Conservation (phyloP, 495 filamentous ascomycete species). For the Penicillium coprophilum region DNA sequence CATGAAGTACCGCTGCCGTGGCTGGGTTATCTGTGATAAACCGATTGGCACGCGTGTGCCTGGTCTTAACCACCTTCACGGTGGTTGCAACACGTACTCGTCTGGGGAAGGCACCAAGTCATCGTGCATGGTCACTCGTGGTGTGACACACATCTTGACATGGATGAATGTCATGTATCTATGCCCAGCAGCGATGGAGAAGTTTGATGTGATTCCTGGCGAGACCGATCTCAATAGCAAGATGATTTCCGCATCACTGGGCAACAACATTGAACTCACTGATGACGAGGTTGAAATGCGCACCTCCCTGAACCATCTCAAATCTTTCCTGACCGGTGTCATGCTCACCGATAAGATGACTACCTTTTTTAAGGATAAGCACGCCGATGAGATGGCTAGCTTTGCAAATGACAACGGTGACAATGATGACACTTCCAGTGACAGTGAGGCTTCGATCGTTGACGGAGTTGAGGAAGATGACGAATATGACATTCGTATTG, state of each 20-base stretch:
- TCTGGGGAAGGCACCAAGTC: slow-evolving; percentile 40
- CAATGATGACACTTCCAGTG: background rate
- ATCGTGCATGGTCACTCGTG: slow-evolving; percentile 44
- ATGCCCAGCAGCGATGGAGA: background rate
- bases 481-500: background rate
- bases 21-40: slow-evolving; percentile 55
- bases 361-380: background rate
- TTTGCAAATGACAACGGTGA: background rate
- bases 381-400: too few relatives aligned
- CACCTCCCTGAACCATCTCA: background rate
- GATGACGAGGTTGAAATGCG: background rate
- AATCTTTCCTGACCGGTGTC: background rate
- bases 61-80: slow-evolving; percentile 33
- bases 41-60: slow-evolving; percentile 49
- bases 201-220: background rate
- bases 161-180: slow-evolving; percentile 41
- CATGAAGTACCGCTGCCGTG: slow-evolving; percentile 54
- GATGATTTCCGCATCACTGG: background rate
- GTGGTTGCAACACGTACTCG: slow-evolving; percentile 52
- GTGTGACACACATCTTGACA: slow-evolving; percentile 39
- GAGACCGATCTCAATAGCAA: background rate
- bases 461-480: background rate
- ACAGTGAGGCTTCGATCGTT: background rate
- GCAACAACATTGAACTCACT: background rate
- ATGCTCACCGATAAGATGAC: background rate